These are phyloP conservation scores for Coleophoma eucalyptorum DNA, from an alignment of 2,329 filamentous ascomycete species.

Conservation along the genomic window DNA sequence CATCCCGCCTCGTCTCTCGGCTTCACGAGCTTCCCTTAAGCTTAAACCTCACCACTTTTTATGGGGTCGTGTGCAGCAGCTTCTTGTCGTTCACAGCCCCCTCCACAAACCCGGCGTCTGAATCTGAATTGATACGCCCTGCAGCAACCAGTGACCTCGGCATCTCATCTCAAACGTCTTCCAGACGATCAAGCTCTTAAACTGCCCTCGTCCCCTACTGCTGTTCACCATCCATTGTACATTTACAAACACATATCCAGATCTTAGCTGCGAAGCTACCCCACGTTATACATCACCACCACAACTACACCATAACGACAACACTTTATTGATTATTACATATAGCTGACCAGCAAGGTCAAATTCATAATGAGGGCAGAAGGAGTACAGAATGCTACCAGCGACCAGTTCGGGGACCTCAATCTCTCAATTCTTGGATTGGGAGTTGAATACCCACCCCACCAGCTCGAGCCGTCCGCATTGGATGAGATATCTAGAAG, in stretches of 20 bases:
- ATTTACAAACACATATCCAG: no score
- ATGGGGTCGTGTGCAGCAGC: no score
- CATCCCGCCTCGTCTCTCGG: no score
- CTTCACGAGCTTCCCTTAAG: no score
- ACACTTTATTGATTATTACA: no score
- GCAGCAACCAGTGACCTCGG: background rate
- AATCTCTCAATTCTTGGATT: conserved; percentile 59
- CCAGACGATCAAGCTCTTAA: no score
- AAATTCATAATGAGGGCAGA: background rate
- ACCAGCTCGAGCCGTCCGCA: conserved; percentile 44
- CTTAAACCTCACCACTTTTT: no score
- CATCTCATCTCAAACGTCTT: no score
- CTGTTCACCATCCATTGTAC: background rate
- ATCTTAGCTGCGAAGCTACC: conserved; percentile 11
- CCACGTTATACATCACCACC: background rate
- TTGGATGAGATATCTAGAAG: conserved; percentile 49
- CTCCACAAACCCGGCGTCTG: background rate
- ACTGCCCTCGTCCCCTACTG: background rate
- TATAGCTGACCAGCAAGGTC: no score
- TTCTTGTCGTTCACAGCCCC: background rate
- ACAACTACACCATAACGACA: background rate
- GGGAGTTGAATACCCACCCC: conserved; percentile 56
- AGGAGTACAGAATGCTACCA: conserved; percentile 9
- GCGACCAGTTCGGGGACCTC: conserved; percentile 37
- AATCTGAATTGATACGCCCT: background rate